Base-by-base conservation (phyloP, 202 grass and related monocot species). In the Hordeum pubiflorum region DNA sequence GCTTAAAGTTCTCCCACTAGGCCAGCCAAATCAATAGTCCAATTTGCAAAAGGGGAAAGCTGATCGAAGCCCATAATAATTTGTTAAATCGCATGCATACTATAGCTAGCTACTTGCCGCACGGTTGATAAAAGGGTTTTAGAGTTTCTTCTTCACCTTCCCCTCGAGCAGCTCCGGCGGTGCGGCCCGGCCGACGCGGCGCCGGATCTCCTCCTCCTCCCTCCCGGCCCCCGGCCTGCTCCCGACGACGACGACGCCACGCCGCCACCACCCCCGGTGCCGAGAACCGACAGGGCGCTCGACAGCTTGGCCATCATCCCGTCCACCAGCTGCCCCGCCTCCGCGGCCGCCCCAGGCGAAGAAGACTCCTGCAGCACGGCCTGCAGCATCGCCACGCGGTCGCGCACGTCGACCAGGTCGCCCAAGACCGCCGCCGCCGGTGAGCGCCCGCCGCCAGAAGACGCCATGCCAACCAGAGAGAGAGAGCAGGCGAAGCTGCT, bases 281-380 rank as follows among this genome's bases (percentile, higher is more conserved):
- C 3, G 20, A 83, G 69, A 22, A 10, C 63, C 20, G 75, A 76
- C 55, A 90, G 0, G 10, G 84, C 76, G 62, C 63, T 87, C 4
- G 84, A 76, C 20, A 90, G 41, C 23, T 18, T 87, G 80, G 10
- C 83, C 80, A 87, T 38, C 33, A 83, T 76, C 84, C 76, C 80
- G 2, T 86, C 33, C 22, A 80, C 0, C 14, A 89, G 64, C 83
- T 72, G 48, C 26, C 12, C 27, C 0, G 72, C 58, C 0, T 63
- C 52, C 5, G 1, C n/a, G 58, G 37, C 34, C 74, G 64, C 41
- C 39, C 3, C 43, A 50, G 48, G 27, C 4, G 69, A 10, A 7
- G 69, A 10, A 7, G 76, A 83, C 9, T 21, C 56, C 9, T 52
- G 63, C 46, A 90, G 10, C 61, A 89, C 58, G 74, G 20, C 70